Evolutionary conservation across 805 yeast genomes (phyloP).

Genomic region (Grigorovia jiainica): DNA sequence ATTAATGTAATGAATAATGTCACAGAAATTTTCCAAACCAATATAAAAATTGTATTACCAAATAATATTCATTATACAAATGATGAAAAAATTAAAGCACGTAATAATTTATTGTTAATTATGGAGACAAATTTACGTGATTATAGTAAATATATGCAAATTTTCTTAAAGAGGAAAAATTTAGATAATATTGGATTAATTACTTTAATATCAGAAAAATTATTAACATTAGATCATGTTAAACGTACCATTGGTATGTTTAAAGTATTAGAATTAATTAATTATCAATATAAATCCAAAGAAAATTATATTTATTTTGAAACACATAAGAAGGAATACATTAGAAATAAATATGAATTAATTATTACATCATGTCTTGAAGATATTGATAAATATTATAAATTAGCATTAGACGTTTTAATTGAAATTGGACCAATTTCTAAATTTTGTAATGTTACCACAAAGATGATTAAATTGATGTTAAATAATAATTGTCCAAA

Average conservation of each 20-base stretch:
- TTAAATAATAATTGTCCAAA: constrained; percentile 9
- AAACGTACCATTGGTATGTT: constrained; percentile 17
- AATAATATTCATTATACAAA: not conserved
- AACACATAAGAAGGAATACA: constrained; percentile 16
- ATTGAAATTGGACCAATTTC: constrained; percentile 16
- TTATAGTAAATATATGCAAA: constrained; percentile 25
- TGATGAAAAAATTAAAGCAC: constrained; percentile 7
- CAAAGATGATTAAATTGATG: constrained; percentile 8
- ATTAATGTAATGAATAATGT: constrained; percentile 10
- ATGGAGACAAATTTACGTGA: constrained; percentile 17
- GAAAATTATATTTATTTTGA: constrained; percentile 14
- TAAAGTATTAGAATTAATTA: constrained; percentile 10
- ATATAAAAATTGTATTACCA: constrained; percentile 14
- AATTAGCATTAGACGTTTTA: constrained; percentile 13
- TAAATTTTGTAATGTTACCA: constrained; percentile 6
- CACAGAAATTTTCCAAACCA: constrained; percentile 24
- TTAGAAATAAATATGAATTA: constrained; percentile 13
- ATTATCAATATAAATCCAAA: constrained; percentile 1
- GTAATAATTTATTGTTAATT: constrained; percentile 16
- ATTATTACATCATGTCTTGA: constrained; percentile 12
- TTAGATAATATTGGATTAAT: constrained; percentile 16
- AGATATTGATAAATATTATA: constrained; percentile 7
- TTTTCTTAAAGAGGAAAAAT: constrained; percentile 24
- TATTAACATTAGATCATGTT: constrained; percentile 22
- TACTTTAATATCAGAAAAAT: constrained; percentile 17